Conservation (phyloP, 2,329 filamentous ascomycete species). For the Penicillium janthinellum region DNA sequence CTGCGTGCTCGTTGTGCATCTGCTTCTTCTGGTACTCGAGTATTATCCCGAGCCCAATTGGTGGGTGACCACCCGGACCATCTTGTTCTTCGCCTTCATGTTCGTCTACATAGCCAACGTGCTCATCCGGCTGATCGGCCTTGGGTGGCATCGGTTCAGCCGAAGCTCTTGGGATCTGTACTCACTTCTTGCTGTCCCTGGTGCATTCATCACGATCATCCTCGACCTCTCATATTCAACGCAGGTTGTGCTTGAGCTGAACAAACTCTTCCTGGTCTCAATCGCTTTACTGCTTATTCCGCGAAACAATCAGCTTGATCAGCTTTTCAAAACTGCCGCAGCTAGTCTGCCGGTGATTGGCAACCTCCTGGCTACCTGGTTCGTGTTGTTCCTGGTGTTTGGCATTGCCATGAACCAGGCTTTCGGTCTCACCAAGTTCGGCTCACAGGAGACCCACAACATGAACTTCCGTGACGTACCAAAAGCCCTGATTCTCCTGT, state of each 20-base stretch:
- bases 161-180: conserved; percentile 96
- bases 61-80: conserved; percentile 72
- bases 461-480: conserved; percentile 93
- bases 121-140: conserved; percentile 77
- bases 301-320: conserved; percentile 93
- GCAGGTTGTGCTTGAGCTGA: conserved; percentile 72
- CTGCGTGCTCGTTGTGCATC: conserved; percentile 74
- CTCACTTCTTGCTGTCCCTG: conserved; percentile 75
- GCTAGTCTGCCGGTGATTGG: conserved; percentile 88
- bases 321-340: conserved; percentile 97
- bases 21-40: conserved; percentile 80
- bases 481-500: conserved; percentile 89
- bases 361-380: conserved; percentile 93
- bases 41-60: conserved; percentile 72
- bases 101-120: conserved; percentile 83
- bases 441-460: conserved; percentile 69
- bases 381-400: conserved; percentile 93
- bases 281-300: conserved; percentile 90
- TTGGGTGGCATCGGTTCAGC: conserved; percentile 89
- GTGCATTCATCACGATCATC: conserved; percentile 79
- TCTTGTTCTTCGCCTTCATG: conserved; percentile 78
- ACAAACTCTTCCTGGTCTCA: conserved; percentile 92
- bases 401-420: conserved; percentile 95
- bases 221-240: conserved; percentile 63
- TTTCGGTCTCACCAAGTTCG: conserved; percentile 92